Evolutionary conservation across 129 eudicot species (phyloP).

Genomic region (Ambrosia trifida): DNA sequence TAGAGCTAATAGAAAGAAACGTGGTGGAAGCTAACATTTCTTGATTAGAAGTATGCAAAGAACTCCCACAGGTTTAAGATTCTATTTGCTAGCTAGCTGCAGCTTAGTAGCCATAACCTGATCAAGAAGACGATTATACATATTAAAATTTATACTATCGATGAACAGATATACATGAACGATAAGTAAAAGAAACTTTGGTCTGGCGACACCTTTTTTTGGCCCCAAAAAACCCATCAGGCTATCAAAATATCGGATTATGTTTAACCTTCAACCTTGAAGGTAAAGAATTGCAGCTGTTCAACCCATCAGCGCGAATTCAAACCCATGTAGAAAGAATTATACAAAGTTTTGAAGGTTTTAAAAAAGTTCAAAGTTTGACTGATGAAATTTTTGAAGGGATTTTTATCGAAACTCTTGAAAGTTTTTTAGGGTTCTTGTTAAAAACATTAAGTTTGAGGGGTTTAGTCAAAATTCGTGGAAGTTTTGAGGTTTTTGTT

Average conservation of each 20-base stretch:
- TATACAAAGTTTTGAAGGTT: neutral
- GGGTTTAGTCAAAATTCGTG: neutral
- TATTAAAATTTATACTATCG: neutral
- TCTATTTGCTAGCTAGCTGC: constrained; percentile 18
- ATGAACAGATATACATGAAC: neutral
- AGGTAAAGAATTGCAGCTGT: too few relatives aligned
- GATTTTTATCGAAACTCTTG: neutral
- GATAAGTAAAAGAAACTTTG: neutral
- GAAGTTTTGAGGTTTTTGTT: neutral
- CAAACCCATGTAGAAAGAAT: neutral
- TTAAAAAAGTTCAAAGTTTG: neutral
- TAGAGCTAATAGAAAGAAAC: constrained; percentile 19
- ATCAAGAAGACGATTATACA: neutral
- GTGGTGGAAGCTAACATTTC: constrained; percentile 18
- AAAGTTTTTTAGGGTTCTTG: neutral
- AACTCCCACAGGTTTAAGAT: constrained; percentile 11
- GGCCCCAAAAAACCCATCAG: neutral
- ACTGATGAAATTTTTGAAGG: too few relatives aligned
- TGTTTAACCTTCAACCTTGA: neutral
- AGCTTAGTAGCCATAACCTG: constrained; percentile 53
- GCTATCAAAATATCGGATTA: neutral
- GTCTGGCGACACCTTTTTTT: neutral
- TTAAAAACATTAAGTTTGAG: neutral
- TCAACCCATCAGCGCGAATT: neutral
- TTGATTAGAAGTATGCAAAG: neutral